Conservation (phyloP, 202 grass and related monocot genomes). For the Panicum virgatum region DNA sequence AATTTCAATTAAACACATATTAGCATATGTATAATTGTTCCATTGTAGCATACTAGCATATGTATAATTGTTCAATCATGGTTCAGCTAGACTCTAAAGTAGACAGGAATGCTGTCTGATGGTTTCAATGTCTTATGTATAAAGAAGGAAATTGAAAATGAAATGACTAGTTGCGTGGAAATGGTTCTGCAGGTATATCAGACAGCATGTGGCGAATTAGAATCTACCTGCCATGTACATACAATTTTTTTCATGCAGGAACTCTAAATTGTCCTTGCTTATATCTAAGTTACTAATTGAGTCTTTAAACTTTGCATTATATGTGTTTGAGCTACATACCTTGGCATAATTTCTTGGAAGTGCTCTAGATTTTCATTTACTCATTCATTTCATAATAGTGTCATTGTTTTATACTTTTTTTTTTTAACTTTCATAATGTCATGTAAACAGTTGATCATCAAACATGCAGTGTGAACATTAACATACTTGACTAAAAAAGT, state of each 20-base stretch:
- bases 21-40: conserved; percentile 16
- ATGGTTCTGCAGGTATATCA: not conserved
- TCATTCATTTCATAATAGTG: not conserved
- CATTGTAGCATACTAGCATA: too few relatives aligned
- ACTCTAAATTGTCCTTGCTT: not conserved
- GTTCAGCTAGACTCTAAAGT: not conserved
- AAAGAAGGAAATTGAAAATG: not conserved
- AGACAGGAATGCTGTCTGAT: not conserved
- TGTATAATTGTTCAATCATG: conserved; percentile 28
- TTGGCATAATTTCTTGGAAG: not conserved
- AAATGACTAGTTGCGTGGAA: conserved; percentile 3
- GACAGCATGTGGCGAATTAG: not conserved
- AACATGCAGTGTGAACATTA: not conserved
- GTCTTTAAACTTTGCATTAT: not conserved
- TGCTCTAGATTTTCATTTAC: not conserved
- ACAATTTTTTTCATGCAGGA: not conserved
- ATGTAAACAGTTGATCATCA: not conserved
- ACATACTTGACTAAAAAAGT: too few relatives aligned
- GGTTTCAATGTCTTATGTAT: not conserved
- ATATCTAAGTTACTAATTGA: conserved; percentile 18
- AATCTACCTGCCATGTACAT: not conserved
- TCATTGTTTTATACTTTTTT: not conserved
- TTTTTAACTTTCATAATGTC: not conserved
- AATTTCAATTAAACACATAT: not conserved
- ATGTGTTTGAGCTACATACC: not conserved